These are phyloP conservation scores for Funneliformis mosseae DNA, from an alignment of 192 early-diverging fungal genomes.

Conservation along the genomic window DNA sequence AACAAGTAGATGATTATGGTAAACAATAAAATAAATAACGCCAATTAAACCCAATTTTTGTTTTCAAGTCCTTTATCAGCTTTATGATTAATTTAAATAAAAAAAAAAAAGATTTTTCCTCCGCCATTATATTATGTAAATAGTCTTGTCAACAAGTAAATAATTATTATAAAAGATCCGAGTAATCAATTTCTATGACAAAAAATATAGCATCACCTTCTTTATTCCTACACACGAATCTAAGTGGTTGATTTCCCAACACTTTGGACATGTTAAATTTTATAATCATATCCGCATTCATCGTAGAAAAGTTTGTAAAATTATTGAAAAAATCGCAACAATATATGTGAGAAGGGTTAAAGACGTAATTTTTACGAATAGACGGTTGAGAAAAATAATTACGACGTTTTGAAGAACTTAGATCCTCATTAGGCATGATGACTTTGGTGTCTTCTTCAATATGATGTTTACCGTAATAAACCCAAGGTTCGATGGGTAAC, in stretches of 20 bases:
- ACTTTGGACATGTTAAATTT: slow-evolving; percentile 38
- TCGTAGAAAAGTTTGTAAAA: slow-evolving; percentile 43
- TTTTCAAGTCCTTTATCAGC: too few relatives aligned
- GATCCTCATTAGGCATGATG: background rate
- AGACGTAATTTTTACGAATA: slow-evolving; percentile 27
- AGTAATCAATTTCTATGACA: slow-evolving; percentile 35
- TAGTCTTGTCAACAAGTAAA: too few relatives aligned
- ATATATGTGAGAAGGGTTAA: slow-evolving; percentile 37
- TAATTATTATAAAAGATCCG: background rate
- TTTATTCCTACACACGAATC: slow-evolving; percentile 42
- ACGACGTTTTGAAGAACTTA: slow-evolving; percentile 36
- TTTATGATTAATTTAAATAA: too few relatives aligned
- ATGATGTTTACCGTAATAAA: slow-evolving; percentile 28
- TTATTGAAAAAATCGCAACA: slow-evolving; percentile 48
- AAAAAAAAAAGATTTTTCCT: too few relatives aligned
- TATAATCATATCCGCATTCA: slow-evolving; percentile 40
- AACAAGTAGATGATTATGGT: background rate
- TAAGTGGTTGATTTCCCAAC: slow-evolving; percentile 37
- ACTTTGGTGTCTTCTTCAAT: slow-evolving; percentile 32
- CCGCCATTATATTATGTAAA: too few relatives aligned
- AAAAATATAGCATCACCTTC: slow-evolving; percentile 25
- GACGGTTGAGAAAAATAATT: slow-evolving; percentile 27
- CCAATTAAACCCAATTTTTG: too few relatives aligned
- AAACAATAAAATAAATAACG: background rate
- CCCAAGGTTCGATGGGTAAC: slow-evolving; percentile 33